Base-by-base conservation (phyloP, 768 basidiomycete genomes). In the Lactarius hengduanensis region DNA sequence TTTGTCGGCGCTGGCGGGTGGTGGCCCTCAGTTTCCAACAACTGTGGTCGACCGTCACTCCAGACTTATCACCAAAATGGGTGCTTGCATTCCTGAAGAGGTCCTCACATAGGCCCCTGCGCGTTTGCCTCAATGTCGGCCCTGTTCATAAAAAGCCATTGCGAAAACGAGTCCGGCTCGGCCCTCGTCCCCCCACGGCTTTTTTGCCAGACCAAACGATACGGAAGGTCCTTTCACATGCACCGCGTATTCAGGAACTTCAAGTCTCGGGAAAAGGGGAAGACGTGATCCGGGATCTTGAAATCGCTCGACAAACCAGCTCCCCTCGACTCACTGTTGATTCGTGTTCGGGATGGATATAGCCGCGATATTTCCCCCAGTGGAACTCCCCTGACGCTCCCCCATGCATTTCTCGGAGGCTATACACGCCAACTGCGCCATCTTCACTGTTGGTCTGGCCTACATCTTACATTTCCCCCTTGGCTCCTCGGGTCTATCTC, bases 1-100 rank as follows among this genome's bases (percentile, higher is more conserved):
- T 62, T 1, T 62, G 61, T 56, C 61, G 61, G 40, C 61, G 61
- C 28, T 62, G 61, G 61, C 34, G 61, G 18, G n/a, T 53, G 6
- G 53, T 43, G 30, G 61, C 61, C 20, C 36, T 62, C 38, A 9
- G 6, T 40, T 62, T 62, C 38, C 61, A 40, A 40, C 36, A 56
- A 15, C 40, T 62, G 3, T 62, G 61, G 61, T 55, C 61, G 20
- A 56, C 53, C 9, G 54, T 62, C 26, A 62, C 61, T n/a, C 40
- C 61, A 54, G 38, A 62, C 28, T 30, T 62, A 22, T 54, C 61
- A 22, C 40, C 61, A 15, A 38, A 56, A 56, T 62, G 61, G 61
- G 54, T 56, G 18, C 50, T 55, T 16, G 28, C 53, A 18, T 62
- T 56, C 26, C 54, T 62, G 18, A 30, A 55, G 61, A 54, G 61